Base-by-base conservation (phyloP, 139 green algal species). In the Marvania coccoides region DNA sequence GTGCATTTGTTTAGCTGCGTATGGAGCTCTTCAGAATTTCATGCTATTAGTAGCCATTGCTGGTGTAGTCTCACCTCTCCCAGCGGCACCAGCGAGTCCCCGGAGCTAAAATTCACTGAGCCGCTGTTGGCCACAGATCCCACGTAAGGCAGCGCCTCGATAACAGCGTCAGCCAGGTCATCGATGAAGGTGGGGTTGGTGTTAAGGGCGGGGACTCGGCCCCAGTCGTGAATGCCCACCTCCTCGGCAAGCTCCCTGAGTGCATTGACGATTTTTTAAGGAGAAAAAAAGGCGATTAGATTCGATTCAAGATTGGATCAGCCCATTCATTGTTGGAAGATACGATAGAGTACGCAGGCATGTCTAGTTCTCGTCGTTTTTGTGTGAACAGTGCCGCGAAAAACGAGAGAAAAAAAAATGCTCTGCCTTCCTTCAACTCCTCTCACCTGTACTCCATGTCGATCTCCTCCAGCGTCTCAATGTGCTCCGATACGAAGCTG, bases 381-480 rank as follows among this genome's bases (percentile, higher is more conserved):
- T n/a, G n/a, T n/a, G n/a, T n/a, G n/a, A n/a, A n/a, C n/a, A n/a
- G n/a, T n/a, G n/a, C n/a, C n/a, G n/a, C n/a, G n/a, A n/a, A 47
- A 47, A 47, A 47, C 14, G 13, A 47, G 39, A 12, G 12, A 47
- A n/a, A 47, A 47, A 47, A 47, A 47, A 12, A 47, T 47, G 13
- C 14, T 47, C 39, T 47, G 12, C 15, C 38, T 23, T 24, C 5
- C 23, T 3, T 15, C 46, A 2, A 5, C 19, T 47, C 2, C 28
- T 8, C 54, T 24, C 40, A 72, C 55, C 40, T 46, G 45, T 77
- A 80, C 58, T 98, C 95, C 80, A 96, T 88, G 85, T 99, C 95
- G 57, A 99, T 99, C 82, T 99, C 95, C 73, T 99, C 95, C 31
- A 99, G 81, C 35, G 95, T 99, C 84, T 99, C 95, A 46, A 99